phyloP scores from a whole-genome alignment of 352 stramenopile genomes.

The Thalassiosira pacifica region DNA sequence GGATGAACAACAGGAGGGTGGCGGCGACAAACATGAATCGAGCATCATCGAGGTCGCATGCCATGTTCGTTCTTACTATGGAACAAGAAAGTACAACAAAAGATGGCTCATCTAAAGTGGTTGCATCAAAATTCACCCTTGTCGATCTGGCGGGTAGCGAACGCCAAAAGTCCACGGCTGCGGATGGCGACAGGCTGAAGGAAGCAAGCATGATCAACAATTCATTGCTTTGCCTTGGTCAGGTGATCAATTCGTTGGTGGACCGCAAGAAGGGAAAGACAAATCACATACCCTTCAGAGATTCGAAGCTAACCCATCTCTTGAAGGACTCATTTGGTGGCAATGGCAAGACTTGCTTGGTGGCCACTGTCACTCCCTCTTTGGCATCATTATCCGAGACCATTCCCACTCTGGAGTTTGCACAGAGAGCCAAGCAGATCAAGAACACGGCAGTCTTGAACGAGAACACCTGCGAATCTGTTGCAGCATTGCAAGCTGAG shows the following conservation, averaged over 20 bases:
- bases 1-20: slow-evolving; percentile 45
- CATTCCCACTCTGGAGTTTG: slow-evolving; percentile 67
- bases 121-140: slow-evolving; percentile 62
- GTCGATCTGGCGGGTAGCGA: slow-evolving; percentile 71
- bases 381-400: slow-evolving; percentile 48
- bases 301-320: slow-evolving; percentile 91
- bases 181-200: slow-evolving; percentile 92
- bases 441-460: slow-evolving; percentile 66
- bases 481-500: slow-evolving; percentile 52
- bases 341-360: slow-evolving; percentile 64
- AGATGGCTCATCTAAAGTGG: slow-evolving; percentile 51
- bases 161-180: slow-evolving; percentile 62
- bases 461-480: slow-evolving; percentile 54
- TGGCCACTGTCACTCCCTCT: slow-evolving; percentile 65
- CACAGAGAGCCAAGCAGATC: slow-evolving; percentile 68
- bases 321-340: slow-evolving; percentile 63
- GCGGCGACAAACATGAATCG: slow-evolving; percentile 70
- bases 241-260: slow-evolving; percentile 94
- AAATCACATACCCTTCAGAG: slow-evolving; percentile 93
- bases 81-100: slow-evolving; percentile 32
- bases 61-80: slow-evolving; percentile 61
- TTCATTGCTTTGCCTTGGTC: slow-evolving; percentile 92
- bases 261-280: slow-evolving; percentile 75
- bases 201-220: slow-evolving; percentile 97
- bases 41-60: slow-evolving; percentile 57